phyloP scores from a whole-genome alignment of 495 filamentous ascomycete species.

The Aspergillus homomorphus region DNA sequence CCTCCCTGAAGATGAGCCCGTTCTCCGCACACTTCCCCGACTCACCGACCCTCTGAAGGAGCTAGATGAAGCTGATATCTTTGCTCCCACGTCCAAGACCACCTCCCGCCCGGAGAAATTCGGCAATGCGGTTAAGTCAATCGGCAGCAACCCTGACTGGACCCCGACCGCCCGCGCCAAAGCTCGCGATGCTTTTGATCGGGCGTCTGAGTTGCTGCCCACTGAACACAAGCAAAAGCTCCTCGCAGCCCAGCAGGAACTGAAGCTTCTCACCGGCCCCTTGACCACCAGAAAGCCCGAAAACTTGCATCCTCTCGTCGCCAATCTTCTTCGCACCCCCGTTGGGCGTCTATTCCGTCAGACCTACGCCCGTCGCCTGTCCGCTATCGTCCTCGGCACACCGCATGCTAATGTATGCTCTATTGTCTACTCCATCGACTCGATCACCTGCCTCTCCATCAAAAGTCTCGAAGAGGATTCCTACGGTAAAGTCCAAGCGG shows the following conservation, averaged over 20 bases:
- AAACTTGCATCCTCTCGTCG: constrained; percentile 36
- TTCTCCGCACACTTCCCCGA: constrained; percentile 47
- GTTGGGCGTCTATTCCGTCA: constrained; percentile 70
- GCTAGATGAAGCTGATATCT: constrained; percentile 47
- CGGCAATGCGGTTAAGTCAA: constrained; percentile 52
- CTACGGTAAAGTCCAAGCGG: constrained; percentile 80
- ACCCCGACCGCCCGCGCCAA: constrained; percentile 43
- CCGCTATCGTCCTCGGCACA: constrained; percentile 61
- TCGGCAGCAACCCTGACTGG: constrained; percentile 57
- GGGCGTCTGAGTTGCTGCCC: constrained; percentile 41
- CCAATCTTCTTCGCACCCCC: constrained; percentile 43
- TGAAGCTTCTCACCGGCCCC: constrained; percentile 38
- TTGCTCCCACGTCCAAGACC: constrained; percentile 45
- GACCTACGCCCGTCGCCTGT: constrained; percentile 59
- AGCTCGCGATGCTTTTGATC: constrained; percentile 40
- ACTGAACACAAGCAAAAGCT: constrained; percentile 44
- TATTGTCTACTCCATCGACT: constrained; percentile 67
- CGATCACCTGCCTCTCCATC: constrained; percentile 65
- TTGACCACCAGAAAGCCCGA: constrained; percentile 32
- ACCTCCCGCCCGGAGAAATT: constrained; percentile 48
- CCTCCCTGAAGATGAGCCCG: constrained; percentile 23
- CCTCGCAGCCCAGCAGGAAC: constrained; percentile 33
- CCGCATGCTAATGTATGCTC: constrained; percentile 62
- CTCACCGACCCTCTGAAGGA: constrained; percentile 53
- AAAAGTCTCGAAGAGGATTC: constrained; percentile 75